A percentile compares a stretch with the other conserved stretches of the same genome.
Conservation (phyloP, 352 stramenopile genomes). For the Globisporangium camurandrum region DNA sequence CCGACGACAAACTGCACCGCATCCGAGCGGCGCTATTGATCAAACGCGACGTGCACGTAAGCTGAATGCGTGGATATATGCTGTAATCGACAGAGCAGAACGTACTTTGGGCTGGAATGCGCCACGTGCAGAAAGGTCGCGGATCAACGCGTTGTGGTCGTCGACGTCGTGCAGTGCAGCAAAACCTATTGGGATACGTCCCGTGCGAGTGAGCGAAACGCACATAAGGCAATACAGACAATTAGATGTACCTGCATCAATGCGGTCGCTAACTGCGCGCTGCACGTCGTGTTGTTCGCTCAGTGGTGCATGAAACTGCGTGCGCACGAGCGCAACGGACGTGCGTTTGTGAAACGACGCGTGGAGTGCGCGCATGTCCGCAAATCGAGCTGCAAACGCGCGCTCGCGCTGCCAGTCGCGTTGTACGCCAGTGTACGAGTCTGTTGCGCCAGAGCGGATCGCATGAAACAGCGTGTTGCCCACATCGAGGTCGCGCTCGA, state of each 20-base stretch:
- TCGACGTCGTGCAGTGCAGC: slow-evolving; percentile 42
- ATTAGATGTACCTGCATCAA: slow-evolving; percentile 34
- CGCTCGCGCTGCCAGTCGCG: slow-evolving; percentile 72
- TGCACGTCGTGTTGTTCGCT: slow-evolving; percentile 18
- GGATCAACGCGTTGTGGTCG: slow-evolving; percentile 62
- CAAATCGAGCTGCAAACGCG: slow-evolving; percentile 39
- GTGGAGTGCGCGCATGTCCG: slow-evolving; percentile 37
- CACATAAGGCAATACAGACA: background rate
- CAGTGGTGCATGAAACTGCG: slow-evolving; percentile 33
- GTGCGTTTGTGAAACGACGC: slow-evolving; percentile 16
- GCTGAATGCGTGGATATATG: no score
- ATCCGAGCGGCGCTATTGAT: slow-evolving; percentile 33
- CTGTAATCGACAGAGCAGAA: no score
- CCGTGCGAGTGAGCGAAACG: slow-evolving; percentile 6
- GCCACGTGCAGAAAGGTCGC: slow-evolving; percentile 31
- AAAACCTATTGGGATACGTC: no score
- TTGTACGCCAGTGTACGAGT: slow-evolving; percentile 59
- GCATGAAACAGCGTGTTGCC: slow-evolving; percentile 50
- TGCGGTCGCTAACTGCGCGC: slow-evolving; percentile 23
- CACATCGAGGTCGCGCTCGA: slow-evolving; percentile 40
- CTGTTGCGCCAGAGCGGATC: slow-evolving; percentile 52
- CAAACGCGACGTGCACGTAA: no score
- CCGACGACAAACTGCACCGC: slow-evolving; percentile 51
- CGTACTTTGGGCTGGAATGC: slow-evolving; percentile 46
- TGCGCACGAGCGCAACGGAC: slow-evolving; percentile 39